Evolutionary conservation across 305 asterid genomes (phyloP).

Genomic region (Fraxinus velutina): DNA sequence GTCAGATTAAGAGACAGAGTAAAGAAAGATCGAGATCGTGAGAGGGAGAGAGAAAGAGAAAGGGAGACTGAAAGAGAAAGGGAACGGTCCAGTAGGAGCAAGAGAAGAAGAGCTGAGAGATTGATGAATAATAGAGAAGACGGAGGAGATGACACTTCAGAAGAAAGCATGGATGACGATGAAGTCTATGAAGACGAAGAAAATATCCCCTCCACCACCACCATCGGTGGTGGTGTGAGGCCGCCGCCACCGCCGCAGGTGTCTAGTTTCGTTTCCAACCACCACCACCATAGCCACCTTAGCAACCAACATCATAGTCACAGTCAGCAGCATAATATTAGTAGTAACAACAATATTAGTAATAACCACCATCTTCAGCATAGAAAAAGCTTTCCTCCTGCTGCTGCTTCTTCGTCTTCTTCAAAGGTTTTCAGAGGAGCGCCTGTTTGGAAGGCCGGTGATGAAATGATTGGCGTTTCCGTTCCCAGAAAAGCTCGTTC

Average conservation of each 20-base stretch:
- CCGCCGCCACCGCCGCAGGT: slow-evolving; percentile 39
- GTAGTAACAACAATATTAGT: slow-evolving; percentile 27
- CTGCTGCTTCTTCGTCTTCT: slow-evolving; percentile 25
- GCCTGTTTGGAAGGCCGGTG: slow-evolving; percentile 89
- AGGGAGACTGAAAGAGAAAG: slow-evolving; percentile 64
- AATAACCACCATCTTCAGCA: slow-evolving; percentile 55
- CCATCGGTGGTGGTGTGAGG: slow-evolving; percentile 38
- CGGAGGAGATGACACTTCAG: slow-evolving; percentile 74
- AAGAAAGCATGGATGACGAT: slow-evolving; percentile 84
- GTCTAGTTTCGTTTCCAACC: slow-evolving; percentile 42
- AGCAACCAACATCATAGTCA: slow-evolving; percentile 29
- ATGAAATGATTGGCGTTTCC: slow-evolving; percentile 87
- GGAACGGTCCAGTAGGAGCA: slow-evolving; percentile 65
- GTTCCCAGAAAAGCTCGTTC: slow-evolving; percentile 98
- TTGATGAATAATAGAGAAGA: slow-evolving; percentile 46
- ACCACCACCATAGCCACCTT: slow-evolving; percentile 27
- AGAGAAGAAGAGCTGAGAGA: slow-evolving; percentile 67
- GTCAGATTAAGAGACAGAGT: slow-evolving; percentile 74
- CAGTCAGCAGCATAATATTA: slow-evolving; percentile 33
- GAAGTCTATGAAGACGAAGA: slow-evolving; percentile 74
- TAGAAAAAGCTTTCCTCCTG: slow-evolving; percentile 66
- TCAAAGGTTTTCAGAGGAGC: slow-evolving; percentile 52
- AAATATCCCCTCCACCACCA: slow-evolving; percentile 21
- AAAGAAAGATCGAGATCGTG: slow-evolving; percentile 84
- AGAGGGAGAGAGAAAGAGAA: slow-evolving; percentile 55